Percentiles rank a stretch among this genome's conserved stretches.
Conservation (phyloP, 2,329 filamentous ascomycete genomes). For the Fusarium agapanthi region DNA sequence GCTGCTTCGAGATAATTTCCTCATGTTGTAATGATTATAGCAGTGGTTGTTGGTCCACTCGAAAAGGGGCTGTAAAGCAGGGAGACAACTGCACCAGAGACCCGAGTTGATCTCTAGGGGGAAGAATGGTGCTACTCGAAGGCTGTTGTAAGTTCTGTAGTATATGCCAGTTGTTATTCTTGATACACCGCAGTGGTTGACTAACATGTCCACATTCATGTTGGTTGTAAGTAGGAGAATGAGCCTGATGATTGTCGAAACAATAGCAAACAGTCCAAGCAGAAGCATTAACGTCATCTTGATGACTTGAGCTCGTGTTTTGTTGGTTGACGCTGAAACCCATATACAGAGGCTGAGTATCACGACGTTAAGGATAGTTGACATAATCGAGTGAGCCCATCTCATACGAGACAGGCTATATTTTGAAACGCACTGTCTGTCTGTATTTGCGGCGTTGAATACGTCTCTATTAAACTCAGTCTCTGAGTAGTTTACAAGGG, state of each 20-base stretch:
- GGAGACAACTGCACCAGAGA: slow-evolving; percentile 54
- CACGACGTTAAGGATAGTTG: slow-evolving; percentile 47
- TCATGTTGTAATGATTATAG: slow-evolving; percentile 22
- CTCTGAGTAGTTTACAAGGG: too few species aligned
- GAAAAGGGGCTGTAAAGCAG: slow-evolving; percentile 51
- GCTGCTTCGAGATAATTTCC: slow-evolving; percentile 32
- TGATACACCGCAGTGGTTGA: background rate
- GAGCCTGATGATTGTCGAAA: slow-evolving; percentile 52
- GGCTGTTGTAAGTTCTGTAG: slow-evolving; percentile 50
- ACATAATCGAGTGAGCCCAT: slow-evolving; percentile 44
- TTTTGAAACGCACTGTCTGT: slow-evolving; percentile 29
- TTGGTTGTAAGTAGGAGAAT: slow-evolving; percentile 45
- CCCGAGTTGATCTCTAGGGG: slow-evolving; percentile 53
- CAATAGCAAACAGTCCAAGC: slow-evolving; percentile 49
- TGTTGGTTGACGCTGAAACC: slow-evolving; percentile 50
- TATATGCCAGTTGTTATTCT: background rate
- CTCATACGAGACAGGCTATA: slow-evolving; percentile 43
- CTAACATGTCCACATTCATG: slow-evolving; percentile 46
- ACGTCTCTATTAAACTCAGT: slow-evolving; percentile 23
- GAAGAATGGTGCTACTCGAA: slow-evolving; percentile 50
- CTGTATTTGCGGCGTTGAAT: slow-evolving; percentile 18
- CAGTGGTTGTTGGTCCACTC: slow-evolving; percentile 32
- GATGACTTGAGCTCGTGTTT: slow-evolving; percentile 45
- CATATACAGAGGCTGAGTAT: slow-evolving; percentile 50
- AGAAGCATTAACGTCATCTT: slow-evolving; percentile 50